Evolutionary conservation across 495 filamentous ascomycete species (phyloP).

Genomic region (Penicillium nucicola): DNA sequence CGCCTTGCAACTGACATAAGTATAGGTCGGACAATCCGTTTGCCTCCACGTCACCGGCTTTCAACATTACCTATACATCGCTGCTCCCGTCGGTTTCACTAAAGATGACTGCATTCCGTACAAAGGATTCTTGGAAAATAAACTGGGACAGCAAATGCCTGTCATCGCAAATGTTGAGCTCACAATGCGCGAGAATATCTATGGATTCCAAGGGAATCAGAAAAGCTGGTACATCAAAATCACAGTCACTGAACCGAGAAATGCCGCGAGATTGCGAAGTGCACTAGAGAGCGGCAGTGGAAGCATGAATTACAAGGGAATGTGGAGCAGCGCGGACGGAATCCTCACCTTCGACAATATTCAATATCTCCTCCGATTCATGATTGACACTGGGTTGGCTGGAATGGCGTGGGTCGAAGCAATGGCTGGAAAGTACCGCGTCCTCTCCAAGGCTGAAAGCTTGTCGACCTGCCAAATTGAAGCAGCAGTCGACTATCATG

Average conservation of each 20-base stretch:
- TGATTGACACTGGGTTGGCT: conserved; percentile 90
- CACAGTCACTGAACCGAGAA: conserved; percentile 81
- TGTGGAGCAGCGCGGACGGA: conserved; percentile 74
- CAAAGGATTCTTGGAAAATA: conserved; percentile 70
- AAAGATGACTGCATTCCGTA: conserved; percentile 73
- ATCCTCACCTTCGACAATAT: conserved; percentile 92
- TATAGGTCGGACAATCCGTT: conserved; percentile 79
- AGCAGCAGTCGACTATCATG: conserved; percentile 72
- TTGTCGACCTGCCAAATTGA: conserved; percentile 96
- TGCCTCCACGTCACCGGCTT: conserved; percentile 94
- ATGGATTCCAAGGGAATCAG: conserved; percentile 86
- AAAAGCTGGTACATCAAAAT: conserved; percentile 93
- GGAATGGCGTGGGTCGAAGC: conserved; percentile 99
- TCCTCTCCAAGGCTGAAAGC: conserved; percentile 56
- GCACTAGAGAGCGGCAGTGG: conserved; percentile 65
- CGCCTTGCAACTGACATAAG: conserved; percentile 8
- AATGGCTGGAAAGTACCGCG: conserved; percentile 65
- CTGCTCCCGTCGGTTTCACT: conserved; percentile 78
- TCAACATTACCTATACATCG: conserved; percentile 92
- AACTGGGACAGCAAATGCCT: conserved; percentile 61
- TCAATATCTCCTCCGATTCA: conserved; percentile 91
- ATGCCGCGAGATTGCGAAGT: conserved; percentile 67
- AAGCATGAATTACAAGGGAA: conserved; percentile 76
- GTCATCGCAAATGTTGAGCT: conserved; percentile 72
- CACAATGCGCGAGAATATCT: conserved; percentile 82